A percentile compares a stretch with the other conserved stretches of the same genome.
Evolutionary conservation across 768 basidiomycete genomes (phyloP).

Genomic region (Ramaria rubella): DNA sequence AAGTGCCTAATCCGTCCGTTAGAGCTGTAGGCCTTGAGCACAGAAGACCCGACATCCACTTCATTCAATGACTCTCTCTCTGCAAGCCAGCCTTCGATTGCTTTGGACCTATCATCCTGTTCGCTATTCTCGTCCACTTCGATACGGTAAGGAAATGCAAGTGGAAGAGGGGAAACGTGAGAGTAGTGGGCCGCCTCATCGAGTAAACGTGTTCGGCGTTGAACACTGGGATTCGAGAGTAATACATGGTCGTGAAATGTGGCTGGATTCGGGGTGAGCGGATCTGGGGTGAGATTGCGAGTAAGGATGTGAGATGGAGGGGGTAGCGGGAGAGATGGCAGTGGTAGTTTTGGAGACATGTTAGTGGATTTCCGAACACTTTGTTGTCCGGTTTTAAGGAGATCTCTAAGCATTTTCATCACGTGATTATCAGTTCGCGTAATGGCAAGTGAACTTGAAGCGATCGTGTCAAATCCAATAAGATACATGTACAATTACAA

Average conservation of each 20-base stretch:
- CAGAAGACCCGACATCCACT: slow-evolving; percentile 17
- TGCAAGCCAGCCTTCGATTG: slow-evolving; percentile 74
- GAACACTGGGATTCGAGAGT: slow-evolving; percentile 50
- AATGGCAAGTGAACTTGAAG: too few relatives aligned
- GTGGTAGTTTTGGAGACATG: slow-evolving; percentile 27
- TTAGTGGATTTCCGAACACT: slow-evolving; percentile 1
- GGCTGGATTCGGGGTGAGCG: slow-evolving; percentile 43
- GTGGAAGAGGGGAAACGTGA: slow-evolving; percentile 76
- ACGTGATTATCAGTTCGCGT: background rate
- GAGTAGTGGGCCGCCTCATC: slow-evolving; percentile 59
- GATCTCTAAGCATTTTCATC: background rate
- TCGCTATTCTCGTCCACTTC: slow-evolving; percentile 45
- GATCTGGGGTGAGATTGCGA: slow-evolving; percentile 53
- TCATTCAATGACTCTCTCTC: slow-evolving; percentile 53
- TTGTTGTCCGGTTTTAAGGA: background rate
- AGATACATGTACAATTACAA: too few relatives aligned
- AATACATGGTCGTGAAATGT: slow-evolving; percentile 45
- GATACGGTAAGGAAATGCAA: slow-evolving; percentile 79
- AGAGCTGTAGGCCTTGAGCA: slow-evolving; percentile 44
- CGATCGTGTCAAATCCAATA: too few relatives aligned
- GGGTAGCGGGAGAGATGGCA: slow-evolving; percentile 51
- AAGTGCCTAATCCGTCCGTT: slow-evolving; percentile 43
- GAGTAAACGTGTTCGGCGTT: slow-evolving; percentile 62
- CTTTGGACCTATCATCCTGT: slow-evolving; percentile 47
- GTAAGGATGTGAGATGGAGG: slow-evolving; percentile 35